Evolutionary conservation across 306 rosid genomes (phyloP), one percentile per base, ranked within the genome.

Genomic region (Cicer cuneatum): DNA sequence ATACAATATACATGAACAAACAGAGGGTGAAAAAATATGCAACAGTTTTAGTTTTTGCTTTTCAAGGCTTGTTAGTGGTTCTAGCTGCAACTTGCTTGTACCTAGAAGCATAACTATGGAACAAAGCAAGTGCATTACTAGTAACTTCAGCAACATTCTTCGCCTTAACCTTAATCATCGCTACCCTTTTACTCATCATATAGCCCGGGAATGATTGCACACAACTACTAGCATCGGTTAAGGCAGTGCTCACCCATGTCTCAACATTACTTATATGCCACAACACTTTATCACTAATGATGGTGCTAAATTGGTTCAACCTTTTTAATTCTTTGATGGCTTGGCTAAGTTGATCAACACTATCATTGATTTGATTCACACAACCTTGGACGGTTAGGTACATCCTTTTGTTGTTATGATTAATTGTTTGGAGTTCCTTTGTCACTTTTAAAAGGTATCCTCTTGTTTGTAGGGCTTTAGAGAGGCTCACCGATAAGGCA

Each of bases 251-350:
- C 1, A 78, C 84, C 96, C 96, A 90, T 29, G 91, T 66, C 81
- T 90, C 87, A 15, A 90, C 88, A 1, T 88, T 86, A 12, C 90
- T 86, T 2, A 88, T 73, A 33, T 88, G 96, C 93, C 93, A 90
- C 75, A 81, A 70, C 16, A 82, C 21, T 21, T 71, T 69, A 24
- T 82, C 86, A 16, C 75, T 73, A 0, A 74, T 68, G 7, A 73
- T 10, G n/a, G 66, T 43, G 0, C 58, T 45, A 5, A 35, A 18
- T 6, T 64, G 4, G 54, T 66, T 79, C 35, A 90, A 62, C 4
- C 54, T 52, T 0, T 53, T 53, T 0, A 90, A 76, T 40, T 88
- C 93, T 43, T 69, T 78, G 21, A 86, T 81, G 0, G 96, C 75
- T 40, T 75, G 83, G 57, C 76, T 62, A 1, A 88, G 85, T 40